Evolutionary conservation across 106 monocot genomes (phyloP).

Genomic region (Dendrobium nobile): DNA sequence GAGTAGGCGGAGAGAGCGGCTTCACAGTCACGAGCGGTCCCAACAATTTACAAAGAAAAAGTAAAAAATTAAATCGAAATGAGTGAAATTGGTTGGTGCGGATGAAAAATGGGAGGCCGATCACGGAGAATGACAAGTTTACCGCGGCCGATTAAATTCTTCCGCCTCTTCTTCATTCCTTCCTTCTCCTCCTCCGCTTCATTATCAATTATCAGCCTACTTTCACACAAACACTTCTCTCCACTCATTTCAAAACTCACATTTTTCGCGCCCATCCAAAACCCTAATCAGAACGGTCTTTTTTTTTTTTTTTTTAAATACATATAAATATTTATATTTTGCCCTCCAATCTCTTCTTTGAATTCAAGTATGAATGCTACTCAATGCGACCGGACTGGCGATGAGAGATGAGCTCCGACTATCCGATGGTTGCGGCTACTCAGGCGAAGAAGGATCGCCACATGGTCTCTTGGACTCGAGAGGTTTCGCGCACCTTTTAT

Average conservation of each 20-base stretch:
- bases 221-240: no score
- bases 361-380: background rate
- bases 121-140: background rate
- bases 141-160: background rate
- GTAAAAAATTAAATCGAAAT: background rate
- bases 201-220: no score
- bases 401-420: slow-evolving; percentile 5
- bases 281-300: background rate
- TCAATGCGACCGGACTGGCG: background rate
- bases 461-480: slow-evolving; percentile 50
- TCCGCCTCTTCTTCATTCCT: background rate
- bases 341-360: background rate
- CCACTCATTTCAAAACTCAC: background rate
- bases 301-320: no score
- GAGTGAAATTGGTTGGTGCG: no score
- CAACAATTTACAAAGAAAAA: no score
- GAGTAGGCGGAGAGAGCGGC: no score
- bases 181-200: no score
- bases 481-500: slow-evolving; percentile 14
- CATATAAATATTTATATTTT: background rate
- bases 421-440: background rate
- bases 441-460: slow-evolving; percentile 38
- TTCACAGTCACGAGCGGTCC: no score
- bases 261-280: background rate
- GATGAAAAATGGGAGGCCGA: background rate